phyloP scores from a whole-genome alignment of 2,329 filamentous ascomycete species.

The Venturia aucupariae region DNA sequence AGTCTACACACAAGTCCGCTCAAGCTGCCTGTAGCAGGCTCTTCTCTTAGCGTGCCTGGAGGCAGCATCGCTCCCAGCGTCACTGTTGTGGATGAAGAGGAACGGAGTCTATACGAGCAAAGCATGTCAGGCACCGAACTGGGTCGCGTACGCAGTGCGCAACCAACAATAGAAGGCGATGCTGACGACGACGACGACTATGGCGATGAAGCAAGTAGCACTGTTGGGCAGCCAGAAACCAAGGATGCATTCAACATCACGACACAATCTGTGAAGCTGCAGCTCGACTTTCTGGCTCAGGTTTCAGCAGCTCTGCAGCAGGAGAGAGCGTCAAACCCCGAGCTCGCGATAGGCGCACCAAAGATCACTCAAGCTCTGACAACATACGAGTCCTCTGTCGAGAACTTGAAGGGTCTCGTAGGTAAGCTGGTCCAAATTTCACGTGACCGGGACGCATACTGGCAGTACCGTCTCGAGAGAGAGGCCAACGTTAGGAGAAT shows the following conservation, averaged over 20 bases:
- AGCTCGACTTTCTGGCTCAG: slow-evolving; percentile 80
- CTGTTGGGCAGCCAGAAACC: slow-evolving; percentile 60
- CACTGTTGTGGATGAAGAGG: slow-evolving; percentile 45
- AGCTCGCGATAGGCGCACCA: slow-evolving; percentile 64
- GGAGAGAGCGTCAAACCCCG: slow-evolving; percentile 61
- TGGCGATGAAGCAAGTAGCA: slow-evolving; percentile 70
- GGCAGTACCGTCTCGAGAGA: slow-evolving; percentile 88
- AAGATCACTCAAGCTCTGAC: slow-evolving; percentile 66
- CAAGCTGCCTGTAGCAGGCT: slow-evolving; percentile 2
- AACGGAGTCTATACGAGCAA: slow-evolving; percentile 47
- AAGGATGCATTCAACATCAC: slow-evolving; percentile 97
- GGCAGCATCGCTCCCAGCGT: slow-evolving; percentile 35
- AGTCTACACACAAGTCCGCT: slow-evolving; percentile 29
- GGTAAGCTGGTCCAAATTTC: slow-evolving; percentile 86
- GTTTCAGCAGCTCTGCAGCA: slow-evolving; percentile 73
- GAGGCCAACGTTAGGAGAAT: slow-evolving; percentile 86
- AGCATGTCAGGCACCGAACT: slow-evolving; percentile 47
- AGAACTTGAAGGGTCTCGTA: slow-evolving; percentile 74
- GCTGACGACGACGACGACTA: slow-evolving; percentile 62
- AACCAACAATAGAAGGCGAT: slow-evolving; percentile 48
- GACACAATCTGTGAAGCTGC: slow-evolving; percentile 85
- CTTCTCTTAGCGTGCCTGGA: background rate
- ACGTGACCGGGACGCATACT: slow-evolving; percentile 87
- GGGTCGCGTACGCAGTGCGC: slow-evolving; percentile 38
- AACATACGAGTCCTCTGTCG: slow-evolving; percentile 84